Evolutionary conservation across 768 basidiomycete species (phyloP), one percentile per base, ranked within the genome.

Genomic region (Lactarius pseudohatsudake): DNA sequence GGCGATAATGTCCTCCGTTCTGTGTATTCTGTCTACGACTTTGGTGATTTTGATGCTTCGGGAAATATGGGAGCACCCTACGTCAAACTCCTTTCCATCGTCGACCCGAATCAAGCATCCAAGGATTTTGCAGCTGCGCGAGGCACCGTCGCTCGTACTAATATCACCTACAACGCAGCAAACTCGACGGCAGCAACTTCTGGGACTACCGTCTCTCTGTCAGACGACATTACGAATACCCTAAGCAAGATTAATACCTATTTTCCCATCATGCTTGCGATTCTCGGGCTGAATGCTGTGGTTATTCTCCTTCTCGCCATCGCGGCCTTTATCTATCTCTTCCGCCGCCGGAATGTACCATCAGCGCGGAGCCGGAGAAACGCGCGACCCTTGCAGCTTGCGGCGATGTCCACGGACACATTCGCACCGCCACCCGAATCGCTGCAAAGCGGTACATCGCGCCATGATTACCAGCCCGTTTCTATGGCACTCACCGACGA

Each of bases 1-100:
- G 92, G 92, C 26, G 92, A 90, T 76, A 93, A 91, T 72, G 82
- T 92, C 74, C 81, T 94, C 66, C 91, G 92, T 65, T 90, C 90
- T 18, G 78, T 93, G 45, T 94, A 94, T 76, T 84, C 90, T 9
- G 77, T 94, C 64, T 94, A 92, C 75, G 89, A 93, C 76, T 94
- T 89, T 73, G 92, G 92, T 28, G 90, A 94, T 77, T 92, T 85
- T 70, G 84, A 87, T 72, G 74, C 81, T 15, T 78, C 81, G 5
- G 87, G 86, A 43, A 76, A 81, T 18, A 87, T 87, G 86, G 91
- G 90, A 47, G 76, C 87, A 73, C 92, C 92, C 5, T 92, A 90
- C 74, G 83, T 94, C 77, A 87, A 88, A 75, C 77, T 94, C 45
- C 80, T 92, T 67, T 78, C 90, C 16, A 80, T 92, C 61, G 75